These are phyloP conservation scores for Wallemia ichthyophaga DNA, from an alignment of 1,284 basidiomycete species.

Conservation along the genomic window DNA sequence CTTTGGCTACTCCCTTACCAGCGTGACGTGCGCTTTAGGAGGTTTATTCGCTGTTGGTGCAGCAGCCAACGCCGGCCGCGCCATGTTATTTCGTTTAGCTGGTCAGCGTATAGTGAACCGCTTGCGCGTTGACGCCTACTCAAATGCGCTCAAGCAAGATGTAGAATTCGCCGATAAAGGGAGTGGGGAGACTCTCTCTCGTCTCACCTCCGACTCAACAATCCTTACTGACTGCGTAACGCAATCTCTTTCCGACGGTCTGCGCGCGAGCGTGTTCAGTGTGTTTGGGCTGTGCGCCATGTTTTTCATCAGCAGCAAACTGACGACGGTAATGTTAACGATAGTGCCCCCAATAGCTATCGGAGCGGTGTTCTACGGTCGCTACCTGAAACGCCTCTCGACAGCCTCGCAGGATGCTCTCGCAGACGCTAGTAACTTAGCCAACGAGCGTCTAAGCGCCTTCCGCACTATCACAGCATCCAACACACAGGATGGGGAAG, in stretches of 20 bases:
- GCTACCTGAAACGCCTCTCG: conserved; percentile 71
- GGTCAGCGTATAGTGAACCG: conserved; percentile 79
- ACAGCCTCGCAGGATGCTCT: conserved; percentile 78
- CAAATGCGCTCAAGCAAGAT: conserved; percentile 54
- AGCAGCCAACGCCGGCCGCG: conserved; percentile 53
- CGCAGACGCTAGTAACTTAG: conserved; percentile 33
- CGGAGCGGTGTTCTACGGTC: conserved; percentile 83
- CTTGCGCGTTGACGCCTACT: conserved; percentile 53
- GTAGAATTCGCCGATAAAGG: conserved; percentile 75
- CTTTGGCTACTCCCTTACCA: conserved; percentile 39
- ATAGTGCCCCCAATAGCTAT: conserved; percentile 85
- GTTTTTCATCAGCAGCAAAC: conserved; percentile 71
- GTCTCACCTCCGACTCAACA: conserved; percentile 69
- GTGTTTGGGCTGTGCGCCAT: conserved; percentile 30
- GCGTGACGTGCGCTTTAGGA: conserved; percentile 46
- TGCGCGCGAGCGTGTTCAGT: conserved; percentile 11
- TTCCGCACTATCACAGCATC: conserved; percentile 78
- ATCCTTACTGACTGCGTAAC: conserved; percentile 72
- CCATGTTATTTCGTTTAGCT: conserved; percentile 59
- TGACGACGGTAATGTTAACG: conserved; percentile 73
- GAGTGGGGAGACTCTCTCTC: conserved; percentile 74
- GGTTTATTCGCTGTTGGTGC: conserved; percentile 64
- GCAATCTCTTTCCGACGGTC: conserved; percentile 12
- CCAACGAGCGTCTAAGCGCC: conserved; percentile 72
- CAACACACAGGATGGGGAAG: conserved; percentile 42